Evolutionary conservation across 2,329 filamentous ascomycete species (phyloP), one percentile per base, ranked within the genome.

Genomic region (Coniochaeta sp.): DNA sequence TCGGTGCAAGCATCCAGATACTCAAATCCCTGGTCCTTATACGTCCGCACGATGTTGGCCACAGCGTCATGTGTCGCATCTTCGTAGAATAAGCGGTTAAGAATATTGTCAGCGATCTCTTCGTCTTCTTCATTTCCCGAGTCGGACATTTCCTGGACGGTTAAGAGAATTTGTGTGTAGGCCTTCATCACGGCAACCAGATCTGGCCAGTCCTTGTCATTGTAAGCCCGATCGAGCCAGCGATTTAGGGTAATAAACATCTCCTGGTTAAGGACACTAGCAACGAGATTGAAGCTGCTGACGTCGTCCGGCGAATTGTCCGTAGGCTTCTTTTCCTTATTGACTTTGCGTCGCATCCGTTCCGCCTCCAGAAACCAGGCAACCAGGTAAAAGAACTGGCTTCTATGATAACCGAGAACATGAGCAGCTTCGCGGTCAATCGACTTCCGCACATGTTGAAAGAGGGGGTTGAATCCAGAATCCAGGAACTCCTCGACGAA

Each of bases 41-140:
- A 98, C n/a, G 83, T 88, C 64, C 89, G 83, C 1, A 93, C 81
- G 59, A 97, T 89, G 62, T 87, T 84, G 33, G 93, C 83, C 58
- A 99, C 84, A 26, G 90, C 83, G 63, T 99, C 93, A 69, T 99
- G 93, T 0, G 93, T 97, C 0, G 90, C 85, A 70, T 98, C 92
- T 73, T 99, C 95, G 75, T 99, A 99, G 72, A 99, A 99, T n/a
- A 99, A 91, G 63, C 93, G 90, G 68, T 89, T 96, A 58, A 96
- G 85, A 14, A 96, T 97, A 67, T 99, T 99, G 71, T 99, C 93
- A 0, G 95, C 93, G 71, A 99, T 98, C 67, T 98, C 95, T 70
- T 96, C 89, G 66, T 99, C 91, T n/a, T 97, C 93, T 64, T 97
- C 93, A 33, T 90, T 83, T 0, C 84, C 82, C 1, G 91, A 95